phyloP scores from a whole-genome alignment of 768 basidiomycete species.

The Baorangia bicolor region DNA sequence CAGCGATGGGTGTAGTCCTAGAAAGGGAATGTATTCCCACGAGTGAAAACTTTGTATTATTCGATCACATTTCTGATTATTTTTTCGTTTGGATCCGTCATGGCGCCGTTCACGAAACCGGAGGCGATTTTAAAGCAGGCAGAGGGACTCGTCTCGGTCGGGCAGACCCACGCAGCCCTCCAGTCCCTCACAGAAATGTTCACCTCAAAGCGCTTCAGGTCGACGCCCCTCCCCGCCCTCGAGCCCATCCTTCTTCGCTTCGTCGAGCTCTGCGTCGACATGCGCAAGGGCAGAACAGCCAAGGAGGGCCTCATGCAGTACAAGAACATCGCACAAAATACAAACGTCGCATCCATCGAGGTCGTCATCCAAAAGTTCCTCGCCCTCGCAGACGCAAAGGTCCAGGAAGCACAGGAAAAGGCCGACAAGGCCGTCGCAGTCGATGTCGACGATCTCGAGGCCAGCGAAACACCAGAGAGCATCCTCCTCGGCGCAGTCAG shows the following conservation, averaged over 20 bases:
- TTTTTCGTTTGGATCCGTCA: conserved; percentile 26
- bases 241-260: conserved; percentile 97
- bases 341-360: conserved; percentile 89
- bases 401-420: conserved; percentile 83
- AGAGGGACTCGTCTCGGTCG: conserved; percentile 91
- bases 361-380: conserved; percentile 86
- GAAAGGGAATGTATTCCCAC: conserved; percentile 22
- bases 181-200: conserved; percentile 93
- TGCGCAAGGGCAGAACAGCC: conserved; percentile 86
- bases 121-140: conserved; percentile 90
- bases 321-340: conserved; percentile 97
- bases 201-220: conserved; percentile 88
- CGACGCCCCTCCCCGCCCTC: conserved; percentile 81
- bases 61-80: not conserved
- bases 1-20: conserved; percentile 64
- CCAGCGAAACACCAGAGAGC: conserved; percentile 91
- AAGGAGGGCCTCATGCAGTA: conserved; percentile 96
- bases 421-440: conserved; percentile 72
- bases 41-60: not conserved
- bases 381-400: conserved; percentile 75
- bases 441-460: conserved; percentile 94
- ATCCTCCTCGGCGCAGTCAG: conserved; percentile 89
- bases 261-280: conserved; percentile 93
- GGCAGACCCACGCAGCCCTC: conserved; percentile 86
- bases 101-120: conserved; percentile 90